Evolutionary conservation across 2,329 filamentous ascomycete genomes (phyloP).

Genomic region (Penicillium sclerotigenum): DNA sequence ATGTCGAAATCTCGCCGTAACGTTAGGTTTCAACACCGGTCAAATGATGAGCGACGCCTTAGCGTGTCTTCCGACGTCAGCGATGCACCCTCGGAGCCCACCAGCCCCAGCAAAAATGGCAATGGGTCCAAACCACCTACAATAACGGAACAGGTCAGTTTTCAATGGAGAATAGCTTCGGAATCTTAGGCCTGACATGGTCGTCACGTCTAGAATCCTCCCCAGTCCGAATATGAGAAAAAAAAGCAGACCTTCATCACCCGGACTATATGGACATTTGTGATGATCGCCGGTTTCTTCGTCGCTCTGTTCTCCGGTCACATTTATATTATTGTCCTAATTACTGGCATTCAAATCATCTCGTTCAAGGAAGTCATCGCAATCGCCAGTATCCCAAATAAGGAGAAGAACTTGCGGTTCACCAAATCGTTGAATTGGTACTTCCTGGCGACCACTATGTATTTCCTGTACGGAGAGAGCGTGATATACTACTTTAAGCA

Average conservation of each 20-base stretch:
- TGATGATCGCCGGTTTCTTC: conserved; percentile 96
- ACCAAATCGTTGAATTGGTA: conserved; percentile 99
- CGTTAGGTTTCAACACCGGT: conserved; percentile 58
- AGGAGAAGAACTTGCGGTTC: conserved; percentile 83
- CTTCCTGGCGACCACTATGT: conserved; percentile 98
- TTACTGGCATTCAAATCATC: conserved; percentile 90
- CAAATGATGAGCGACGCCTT: conserved; percentile 49
- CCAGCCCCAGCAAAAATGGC: conserved; percentile 51
- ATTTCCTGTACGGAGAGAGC: conserved; percentile 97
- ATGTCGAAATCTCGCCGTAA: conserved; percentile 57
- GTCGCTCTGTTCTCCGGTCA: conserved; percentile 89
- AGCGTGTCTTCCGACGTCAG: conserved; percentile 55
- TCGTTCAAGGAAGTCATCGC: conserved; percentile 99
- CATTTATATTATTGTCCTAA: conserved; percentile 91
- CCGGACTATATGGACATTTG: conserved; percentile 93
- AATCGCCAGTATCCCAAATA: conserved; percentile 90
- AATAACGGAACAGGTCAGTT: conserved; percentile 36
- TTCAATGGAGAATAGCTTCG: neutral
- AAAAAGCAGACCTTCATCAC: conserved; percentile 98
- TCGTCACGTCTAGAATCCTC: conserved; percentile 31
- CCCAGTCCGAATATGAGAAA: conserved; percentile 81
- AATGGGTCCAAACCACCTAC: conserved; percentile 33
- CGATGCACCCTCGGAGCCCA: conserved; percentile 49
- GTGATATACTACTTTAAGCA: conserved; percentile 99
- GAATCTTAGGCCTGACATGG: conserved; percentile 1